These are phyloP conservation scores for Candida oleophila DNA, from an alignment of 805 yeast genomes.

Conservation along the genomic window DNA sequence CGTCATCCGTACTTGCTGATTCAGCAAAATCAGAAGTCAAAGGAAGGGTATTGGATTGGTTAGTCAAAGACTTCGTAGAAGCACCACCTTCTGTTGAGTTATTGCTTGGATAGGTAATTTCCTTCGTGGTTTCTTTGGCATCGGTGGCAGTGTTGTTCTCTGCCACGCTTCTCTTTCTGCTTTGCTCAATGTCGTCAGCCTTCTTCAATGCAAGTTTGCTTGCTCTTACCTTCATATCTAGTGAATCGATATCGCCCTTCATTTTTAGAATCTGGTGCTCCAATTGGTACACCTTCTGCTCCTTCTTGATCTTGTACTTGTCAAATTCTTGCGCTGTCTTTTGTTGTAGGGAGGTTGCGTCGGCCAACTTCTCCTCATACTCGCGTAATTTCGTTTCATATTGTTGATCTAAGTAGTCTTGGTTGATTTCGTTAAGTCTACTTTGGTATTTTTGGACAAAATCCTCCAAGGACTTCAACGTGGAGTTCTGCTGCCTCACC, in stretches of 20 bases:
- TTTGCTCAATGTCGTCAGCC: background rate
- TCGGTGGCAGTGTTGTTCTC: too few relatives aligned
- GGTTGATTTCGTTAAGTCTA: slow-evolving; percentile 24
- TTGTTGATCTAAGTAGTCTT: slow-evolving; percentile 17
- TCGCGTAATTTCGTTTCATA: slow-evolving; percentile 12
- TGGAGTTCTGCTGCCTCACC: slow-evolving; percentile 58
- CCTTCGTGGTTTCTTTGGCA: background rate
- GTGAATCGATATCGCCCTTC: slow-evolving; percentile 3
- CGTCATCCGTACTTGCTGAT: background rate
- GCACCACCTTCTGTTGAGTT: too few relatives aligned
- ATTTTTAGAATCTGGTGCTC: slow-evolving; percentile 2
- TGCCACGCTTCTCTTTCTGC: background rate
- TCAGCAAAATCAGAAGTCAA: too few relatives aligned
- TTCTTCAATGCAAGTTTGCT: background rate
- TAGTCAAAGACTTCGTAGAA: too few relatives aligned
- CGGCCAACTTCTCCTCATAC: slow-evolving; percentile 15
- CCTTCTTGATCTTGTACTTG: slow-evolving; percentile 2
- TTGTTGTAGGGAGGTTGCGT: slow-evolving; percentile 13
- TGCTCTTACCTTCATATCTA: background rate
- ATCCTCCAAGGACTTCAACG: slow-evolving; percentile 51
- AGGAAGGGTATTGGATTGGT: too few relatives aligned
- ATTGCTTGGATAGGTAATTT: background rate
- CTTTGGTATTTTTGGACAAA: slow-evolving; percentile 52
- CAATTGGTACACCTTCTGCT: background rate
- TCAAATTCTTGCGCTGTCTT: slow-evolving; percentile 16